phyloP scores from a whole-genome alignment of 257 asterid species.

The Solanum rostratum region DNA sequence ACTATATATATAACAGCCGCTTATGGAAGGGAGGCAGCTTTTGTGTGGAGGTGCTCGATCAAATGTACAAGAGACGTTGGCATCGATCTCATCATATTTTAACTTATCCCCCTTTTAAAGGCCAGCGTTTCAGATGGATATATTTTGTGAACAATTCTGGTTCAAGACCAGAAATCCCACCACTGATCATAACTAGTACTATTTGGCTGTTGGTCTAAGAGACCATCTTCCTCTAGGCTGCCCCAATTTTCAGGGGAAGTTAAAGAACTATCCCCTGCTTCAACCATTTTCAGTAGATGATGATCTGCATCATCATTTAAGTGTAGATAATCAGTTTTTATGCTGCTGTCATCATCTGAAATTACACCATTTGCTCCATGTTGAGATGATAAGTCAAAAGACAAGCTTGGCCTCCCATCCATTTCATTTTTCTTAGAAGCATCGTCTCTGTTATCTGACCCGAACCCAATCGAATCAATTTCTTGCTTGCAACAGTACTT shows the following conservation, averaged over 20 bases:
- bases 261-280: constrained; percentile 16
- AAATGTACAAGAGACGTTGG: background rate
- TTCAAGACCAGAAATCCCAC: constrained; percentile 46
- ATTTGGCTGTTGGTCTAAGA: constrained; percentile 11
- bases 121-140: background rate
- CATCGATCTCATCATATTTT: background rate
- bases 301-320: constrained; percentile 10
- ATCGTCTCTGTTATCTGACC: background rate
- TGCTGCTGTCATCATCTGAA: constrained; percentile 13
- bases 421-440: background rate
- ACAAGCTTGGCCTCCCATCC: constrained; percentile 2
- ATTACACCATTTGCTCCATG: constrained; percentile 6
- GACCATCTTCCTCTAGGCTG: constrained; percentile 18
- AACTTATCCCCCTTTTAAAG: background rate
- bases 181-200: constrained; percentile 14
- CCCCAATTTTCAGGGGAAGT: constrained; percentile 33
- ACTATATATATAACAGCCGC: background rate
- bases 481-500: constrained; percentile 3
- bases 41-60: background rate
- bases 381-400: background rate
- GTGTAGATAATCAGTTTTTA: constrained; percentile 8
- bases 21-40: background rate
- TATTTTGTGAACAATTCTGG: background rate
- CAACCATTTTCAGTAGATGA: constrained; percentile 14
- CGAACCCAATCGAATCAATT: background rate